Conservation (phyloP, 2,329 filamentous ascomycete genomes). For the Cercospora sesami region DNA sequence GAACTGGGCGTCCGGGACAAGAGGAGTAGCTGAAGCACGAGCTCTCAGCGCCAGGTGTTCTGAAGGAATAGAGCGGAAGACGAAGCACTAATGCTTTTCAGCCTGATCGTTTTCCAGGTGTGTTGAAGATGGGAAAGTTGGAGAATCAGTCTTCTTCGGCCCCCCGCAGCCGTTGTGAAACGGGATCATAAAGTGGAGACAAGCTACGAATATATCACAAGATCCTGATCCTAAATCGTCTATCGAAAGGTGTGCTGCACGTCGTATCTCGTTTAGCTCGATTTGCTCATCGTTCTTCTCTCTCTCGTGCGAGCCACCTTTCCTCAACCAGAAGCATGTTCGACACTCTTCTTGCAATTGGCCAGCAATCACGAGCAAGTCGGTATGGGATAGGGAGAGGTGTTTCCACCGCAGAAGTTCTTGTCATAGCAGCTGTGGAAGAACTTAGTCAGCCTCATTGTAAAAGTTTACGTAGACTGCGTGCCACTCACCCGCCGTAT, state of each 20-base stretch:
- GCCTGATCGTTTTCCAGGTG: not conserved
- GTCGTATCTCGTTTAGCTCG: not conserved
- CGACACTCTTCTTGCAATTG: not conserved
- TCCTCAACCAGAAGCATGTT: not conserved
- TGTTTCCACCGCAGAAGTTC: slow-evolving; percentile 28
- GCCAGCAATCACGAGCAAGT: slow-evolving; percentile 5
- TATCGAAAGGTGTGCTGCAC: not conserved
- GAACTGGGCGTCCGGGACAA: not conserved
- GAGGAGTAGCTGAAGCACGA: not conserved
- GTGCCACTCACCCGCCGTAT: slow-evolving; percentile 25
- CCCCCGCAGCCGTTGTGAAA: not conserved
- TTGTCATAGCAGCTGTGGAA: slow-evolving; percentile 28
- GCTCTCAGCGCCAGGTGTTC: not conserved
- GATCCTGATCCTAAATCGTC: not conserved
- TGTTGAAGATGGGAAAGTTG: not conserved
- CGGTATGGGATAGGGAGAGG: slow-evolving; percentile 20
- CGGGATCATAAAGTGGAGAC: not conserved
- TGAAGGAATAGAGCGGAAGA: not conserved
- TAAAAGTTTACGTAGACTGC: not conserved
- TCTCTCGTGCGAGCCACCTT: not conserved
- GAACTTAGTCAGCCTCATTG: not conserved
- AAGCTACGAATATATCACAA: not conserved
- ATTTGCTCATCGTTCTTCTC: not conserved
- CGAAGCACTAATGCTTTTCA: not conserved
- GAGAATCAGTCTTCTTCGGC: not conserved